Evolutionary conservation across 768 basidiomycete species (phyloP).

Genomic region (Ephemerocybe angulata): DNA sequence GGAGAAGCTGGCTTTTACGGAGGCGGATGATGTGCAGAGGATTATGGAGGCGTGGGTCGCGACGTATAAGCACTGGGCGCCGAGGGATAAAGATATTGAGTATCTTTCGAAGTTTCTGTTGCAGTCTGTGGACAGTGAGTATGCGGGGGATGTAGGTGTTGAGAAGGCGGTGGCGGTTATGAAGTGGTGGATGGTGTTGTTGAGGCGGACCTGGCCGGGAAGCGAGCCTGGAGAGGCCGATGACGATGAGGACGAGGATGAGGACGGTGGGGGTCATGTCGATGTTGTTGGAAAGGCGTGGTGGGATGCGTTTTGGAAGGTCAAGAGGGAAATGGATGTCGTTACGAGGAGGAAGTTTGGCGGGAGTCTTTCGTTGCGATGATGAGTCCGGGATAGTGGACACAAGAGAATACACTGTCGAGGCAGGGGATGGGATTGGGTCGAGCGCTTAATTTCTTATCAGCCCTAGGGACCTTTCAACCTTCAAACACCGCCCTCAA

Average conservation of each 20-base stretch:
- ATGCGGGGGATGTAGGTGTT: conserved; percentile 56
- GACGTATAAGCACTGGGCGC: conserved; percentile 54
- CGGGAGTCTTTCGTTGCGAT: conserved; percentile 61
- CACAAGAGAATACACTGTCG: too few relatives aligned
- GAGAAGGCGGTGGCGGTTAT: conserved; percentile 68
- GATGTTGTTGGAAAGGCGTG: conserved; percentile 62
- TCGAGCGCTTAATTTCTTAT: too few relatives aligned
- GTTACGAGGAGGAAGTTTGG: conserved; percentile 68
- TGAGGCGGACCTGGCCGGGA: conserved; percentile 60
- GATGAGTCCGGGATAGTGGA: too few relatives aligned
- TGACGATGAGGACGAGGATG: conserved; percentile 32
- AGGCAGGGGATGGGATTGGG: too few relatives aligned
- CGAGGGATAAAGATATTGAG: conserved; percentile 70
- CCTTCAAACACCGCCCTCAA: too few relatives aligned
- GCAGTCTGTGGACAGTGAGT: conserved; percentile 55
- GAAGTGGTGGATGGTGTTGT: conserved; percentile 78
- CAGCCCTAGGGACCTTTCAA: too few relatives aligned
- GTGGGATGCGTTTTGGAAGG: conserved; percentile 76
- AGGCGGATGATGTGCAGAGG: conserved; percentile 68
- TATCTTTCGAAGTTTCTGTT: conserved; percentile 72
- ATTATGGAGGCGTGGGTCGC: conserved; percentile 77
- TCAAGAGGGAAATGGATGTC: conserved; percentile 65
- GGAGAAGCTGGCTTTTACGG: conserved; percentile 56
- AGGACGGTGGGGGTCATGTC: conserved; percentile 25
- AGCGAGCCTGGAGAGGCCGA: conserved; percentile 50